Evolutionary conservation across 2,329 filamentous ascomycete species (phyloP), one percentile per base, ranked within the genome.

Genomic region (Onygenales sp.): DNA sequence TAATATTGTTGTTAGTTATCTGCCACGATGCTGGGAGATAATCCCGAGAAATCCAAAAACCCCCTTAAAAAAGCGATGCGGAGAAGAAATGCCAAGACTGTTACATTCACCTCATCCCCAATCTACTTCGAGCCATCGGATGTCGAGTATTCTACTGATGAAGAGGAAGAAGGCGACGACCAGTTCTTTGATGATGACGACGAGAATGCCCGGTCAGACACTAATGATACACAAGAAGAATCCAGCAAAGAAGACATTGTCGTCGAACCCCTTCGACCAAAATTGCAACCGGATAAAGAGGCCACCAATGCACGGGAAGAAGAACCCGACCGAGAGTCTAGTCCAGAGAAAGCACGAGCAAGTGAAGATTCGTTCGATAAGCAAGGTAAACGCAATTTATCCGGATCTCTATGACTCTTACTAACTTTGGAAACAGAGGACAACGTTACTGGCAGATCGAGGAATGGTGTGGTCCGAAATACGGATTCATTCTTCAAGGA

Each of bases 401-500:
- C 11, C 21, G 4, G 32, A 32, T 41, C n/a, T 41, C n/a, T 49
- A 5, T 38, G 11, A 49, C 46, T 27, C 6, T 27, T 21, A 41
- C 36, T 49, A 41, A 31, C n/a, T n/a, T 32, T 60, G 42, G 61
- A 43, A 49, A 33, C 53, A 62, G 61, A 59, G 59, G 64, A 65
- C 58, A 59, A 61, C 47, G 63, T 60, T 21, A 61, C 68, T 61
- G 73, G 65, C 65, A 68, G 85, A 65, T 90, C 89, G 38, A 83
- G 86, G 58, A 94, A 95, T 61, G 90, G 90, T 43, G 92, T 87
- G 21, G 80, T 95, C 44, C 82, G 92, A 58, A 94, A 94, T 66
- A 92, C 89, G 4, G 92, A 97, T 70, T 95, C 92, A 1, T 96
- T 97, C 76, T 96, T 96, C 77, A 95, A 90, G 69, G 93, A 97